These are phyloP conservation scores for Guyanaporus albipodus DNA, from an alignment of 768 basidiomycete species.

Conservation along the genomic window DNA sequence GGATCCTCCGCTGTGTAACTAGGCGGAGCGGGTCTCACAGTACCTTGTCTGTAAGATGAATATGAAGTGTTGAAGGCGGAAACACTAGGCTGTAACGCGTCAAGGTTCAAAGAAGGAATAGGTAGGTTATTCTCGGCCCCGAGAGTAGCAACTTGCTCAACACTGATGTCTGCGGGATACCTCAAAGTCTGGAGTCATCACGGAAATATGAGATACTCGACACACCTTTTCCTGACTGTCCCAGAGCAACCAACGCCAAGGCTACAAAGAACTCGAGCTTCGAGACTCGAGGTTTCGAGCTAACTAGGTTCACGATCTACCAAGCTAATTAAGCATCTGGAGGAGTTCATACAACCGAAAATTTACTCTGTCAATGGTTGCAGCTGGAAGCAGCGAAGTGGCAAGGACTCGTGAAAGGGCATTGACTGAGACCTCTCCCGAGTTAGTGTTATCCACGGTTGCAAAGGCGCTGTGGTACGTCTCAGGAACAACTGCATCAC, in stretches of 20 bases:
- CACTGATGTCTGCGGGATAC: conserved; percentile 57
- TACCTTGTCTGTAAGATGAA: conserved; percentile 43
- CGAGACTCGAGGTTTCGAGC: conserved; percentile 74
- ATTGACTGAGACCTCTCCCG: conserved; percentile 80
- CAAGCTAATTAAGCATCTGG: conserved; percentile 5
- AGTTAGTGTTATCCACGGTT: conserved; percentile 62
- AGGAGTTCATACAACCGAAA: not conserved
- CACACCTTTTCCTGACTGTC: conserved; percentile 76
- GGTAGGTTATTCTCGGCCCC: conserved; percentile 78
- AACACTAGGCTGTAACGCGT: conserved; percentile 48
- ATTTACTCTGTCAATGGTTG: conserved; percentile 74
- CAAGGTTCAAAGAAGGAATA: conserved; percentile 65
- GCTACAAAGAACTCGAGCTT: conserved; percentile 92
- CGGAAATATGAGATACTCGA: conserved; percentile 1
- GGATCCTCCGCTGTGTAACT: conserved; percentile 65
- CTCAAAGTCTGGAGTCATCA: not conserved
- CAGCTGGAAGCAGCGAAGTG: conserved; percentile 75
- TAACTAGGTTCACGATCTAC: conserved; percentile 88
- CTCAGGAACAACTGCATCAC: conserved; percentile 74
- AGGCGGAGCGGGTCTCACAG: conserved; percentile 43
- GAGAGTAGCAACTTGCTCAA: conserved; percentile 75
- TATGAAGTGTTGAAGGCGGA: conserved; percentile 46
- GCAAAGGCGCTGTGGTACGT: conserved; percentile 73
- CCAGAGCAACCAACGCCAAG: conserved; percentile 80
- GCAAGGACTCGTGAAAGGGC: conserved; percentile 75